Base-by-base conservation (phyloP, 352 stramenopile species). In the Pythium monospermum region DNA sequence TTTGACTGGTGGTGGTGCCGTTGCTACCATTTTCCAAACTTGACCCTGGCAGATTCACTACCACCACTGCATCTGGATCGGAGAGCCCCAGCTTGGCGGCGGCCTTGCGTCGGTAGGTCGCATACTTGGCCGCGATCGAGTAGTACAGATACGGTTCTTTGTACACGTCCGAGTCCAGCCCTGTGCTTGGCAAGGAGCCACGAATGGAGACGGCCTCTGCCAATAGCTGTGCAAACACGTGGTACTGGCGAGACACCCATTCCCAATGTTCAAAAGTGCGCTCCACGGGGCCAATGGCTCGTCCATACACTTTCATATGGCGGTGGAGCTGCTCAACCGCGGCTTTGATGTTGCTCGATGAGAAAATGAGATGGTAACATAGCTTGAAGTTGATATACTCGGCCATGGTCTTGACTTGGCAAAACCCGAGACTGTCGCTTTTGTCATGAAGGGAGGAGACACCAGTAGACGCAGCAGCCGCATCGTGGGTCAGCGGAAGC, bases 371-470 rank as follows among this genome's bases (percentile, higher is more conserved):
- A 63, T 95, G 80, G 54, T 92, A 93, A 57, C 83, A 91, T 27
- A 95, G 61, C 59, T 95, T 95, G 51, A 92, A 93, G 59, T 92
- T 84, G 49, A 93, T 80, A 42, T 81, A 90, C 59, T 95, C 84
- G 30, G 84, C 84, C 55, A 93, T 86, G 16, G 76, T 88, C 65
- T 91, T 86, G 26, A 95, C 68, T 35, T 93, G 76, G 11, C 43
- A 67, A 36, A 77, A 81, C 0, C 65, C 67, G 38, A 77, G 72
- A 21, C 53, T 49, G 25, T 83, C 69, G 22, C 44, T 83, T 40
- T 53, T 56, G 32, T 59, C 53, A 23, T 46, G n/a, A n/a, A n/a
- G n/a, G n/a, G n/a, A n/a, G n/a, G n/a, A n/a, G n/a, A n/a, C n/a
- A n/a, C n/a, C n/a, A n/a, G n/a, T 57, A 39, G 58, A 35, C 8